Base-by-base conservation (phyloP, 2,329 filamentous ascomycete species). In the Aspergillus candidus region DNA sequence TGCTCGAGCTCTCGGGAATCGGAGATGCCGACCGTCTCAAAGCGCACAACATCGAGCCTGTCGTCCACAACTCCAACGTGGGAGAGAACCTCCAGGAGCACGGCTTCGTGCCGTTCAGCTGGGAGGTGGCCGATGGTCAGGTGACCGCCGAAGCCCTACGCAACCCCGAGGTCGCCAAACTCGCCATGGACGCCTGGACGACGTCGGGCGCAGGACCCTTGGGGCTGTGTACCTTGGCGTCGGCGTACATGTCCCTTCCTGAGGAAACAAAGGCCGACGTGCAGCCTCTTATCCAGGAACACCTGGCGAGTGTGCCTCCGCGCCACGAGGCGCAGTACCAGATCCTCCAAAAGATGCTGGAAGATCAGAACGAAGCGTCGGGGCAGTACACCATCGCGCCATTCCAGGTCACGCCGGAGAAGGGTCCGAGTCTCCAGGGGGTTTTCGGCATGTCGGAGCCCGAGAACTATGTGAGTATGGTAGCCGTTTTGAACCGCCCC, bases 1-100 rank as follows among this genome's bases (percentile, higher is more conserved):
- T 80, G 11, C 71, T 77, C 11, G 79, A 84, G 52, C 66, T 82
- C 0, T 82, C 78, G 0, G 80, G 80, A 0, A 70, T 84, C 35
- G 81, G 81, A 4, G 66, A 71, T 35, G 59, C 67, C 3, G 54
- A 65, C 0, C 54, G 75, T 11, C 63, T 78, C 1, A 47, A 63
- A 8, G 53, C 55, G 1, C 67, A 68, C 2, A 67, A 67, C 0
- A 68, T 78, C 6, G 50, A 65, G 4, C 58, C 66, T 11, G 64
- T 70, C 31, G 62, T 77, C 12, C 57, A 68, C 22, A 72, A 71
- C 37, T 61, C 68, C 0, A 65, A 65, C 11, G 71, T 77, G 4
- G 75, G 75, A 11, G 69, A 70, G 36, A 75, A 76, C 47, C 63
- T 76, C 38, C 74, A 77, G 50, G 73, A 77, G 35, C 73, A 74